Base-by-base conservation (phyloP, 2,329 filamentous ascomycete genomes). In the Pseudogymnoascus sp. region DNA sequence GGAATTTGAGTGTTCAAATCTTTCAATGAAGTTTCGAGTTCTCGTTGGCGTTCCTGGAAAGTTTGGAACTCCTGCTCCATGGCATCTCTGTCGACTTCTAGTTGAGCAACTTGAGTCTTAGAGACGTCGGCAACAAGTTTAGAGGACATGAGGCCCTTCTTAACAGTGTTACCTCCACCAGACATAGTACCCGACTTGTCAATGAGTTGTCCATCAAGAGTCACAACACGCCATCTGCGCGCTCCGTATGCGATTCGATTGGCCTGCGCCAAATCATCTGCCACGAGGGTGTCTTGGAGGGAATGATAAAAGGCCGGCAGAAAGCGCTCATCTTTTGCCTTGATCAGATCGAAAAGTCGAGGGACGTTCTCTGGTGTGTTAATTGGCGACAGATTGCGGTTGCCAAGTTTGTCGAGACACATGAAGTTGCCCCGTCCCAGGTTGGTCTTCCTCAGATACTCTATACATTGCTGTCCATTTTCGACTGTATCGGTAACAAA, bases 151-250 rank as follows among this genome's bases (percentile, higher is more conserved):
- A 91, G 85, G 0, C 95, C 95, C 71, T 87, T 91, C 68, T 93
- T 92, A 61, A 94, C 90, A 14, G 90, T 89, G 50, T 85, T 93
- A 61, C 94, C 94, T 80, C 94, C 94, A 78, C 94, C 94, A 62
- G 90, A 96, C 94, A 99, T 97, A 36, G 94, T 97, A 80, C 94
- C 94, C 1, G 93, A 97, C 72, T 95, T 95, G 76, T 99, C 94
- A 67, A 99, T 97, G 59, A 99, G 82, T 73, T 97, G 92, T 57
- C 94, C 94, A 63, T 92, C 91, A 2, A 99, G 82, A 0, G 94
- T 99, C 39, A 99, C 94, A 2, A 99, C 94, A 66, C 94, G 87
- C 94, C 94, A 99, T 73, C 94, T 81, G 77, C 86, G 90, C 50
- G 90, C 90, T 41, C 94, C 93, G 69, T 97, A 99, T 6, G 94